Conservation (phyloP, 2,329 filamentous ascomycete genomes). For the Colletotrichum orchidophilum region DNA sequence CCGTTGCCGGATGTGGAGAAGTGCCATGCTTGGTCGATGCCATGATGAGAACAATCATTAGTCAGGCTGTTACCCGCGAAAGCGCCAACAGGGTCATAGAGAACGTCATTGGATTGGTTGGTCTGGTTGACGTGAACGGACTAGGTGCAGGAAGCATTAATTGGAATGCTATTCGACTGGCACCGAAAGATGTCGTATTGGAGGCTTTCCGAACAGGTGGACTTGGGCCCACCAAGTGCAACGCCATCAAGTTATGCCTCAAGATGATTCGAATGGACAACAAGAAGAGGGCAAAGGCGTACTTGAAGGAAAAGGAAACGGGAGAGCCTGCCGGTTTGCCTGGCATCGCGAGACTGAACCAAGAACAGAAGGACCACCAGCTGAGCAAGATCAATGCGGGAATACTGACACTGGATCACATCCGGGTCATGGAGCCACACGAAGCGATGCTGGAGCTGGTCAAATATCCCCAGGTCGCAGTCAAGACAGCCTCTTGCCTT, state of each 20-base stretch:
- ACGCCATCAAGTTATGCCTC: conserved; percentile 77
- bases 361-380: conserved; percentile 64
- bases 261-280: conserved; percentile 78
- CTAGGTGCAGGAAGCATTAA: conserved; percentile 77
- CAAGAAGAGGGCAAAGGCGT: conserved; percentile 52
- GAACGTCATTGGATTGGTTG: conserved; percentile 71
- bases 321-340: conserved; percentile 53
- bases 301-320: conserved; percentile 53
- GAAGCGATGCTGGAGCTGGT: conserved; percentile 61
- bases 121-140: conserved; percentile 66
- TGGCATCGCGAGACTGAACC: conserved; percentile 48
- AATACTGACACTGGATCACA: conserved; percentile 65
- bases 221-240: conserved; percentile 75
- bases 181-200: conserved; percentile 67
- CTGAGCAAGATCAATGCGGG: conserved; percentile 65
- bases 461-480: conserved; percentile 61
- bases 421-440: conserved; percentile 54
- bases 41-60: conserved; percentile 62
- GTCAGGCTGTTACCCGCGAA: conserved; percentile 58
- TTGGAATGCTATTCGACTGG: conserved; percentile 75
- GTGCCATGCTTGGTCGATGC: conserved; percentile 65
- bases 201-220: conserved; percentile 77
- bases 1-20: conserved; percentile 73
- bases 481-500: conserved; percentile 67
- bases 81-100: conserved; percentile 72